Evolutionary conservation across 164 flowering plant genomes (phyloP), one percentile per base, ranked within the genome.

Genomic region (Liriodendron chinense): DNA sequence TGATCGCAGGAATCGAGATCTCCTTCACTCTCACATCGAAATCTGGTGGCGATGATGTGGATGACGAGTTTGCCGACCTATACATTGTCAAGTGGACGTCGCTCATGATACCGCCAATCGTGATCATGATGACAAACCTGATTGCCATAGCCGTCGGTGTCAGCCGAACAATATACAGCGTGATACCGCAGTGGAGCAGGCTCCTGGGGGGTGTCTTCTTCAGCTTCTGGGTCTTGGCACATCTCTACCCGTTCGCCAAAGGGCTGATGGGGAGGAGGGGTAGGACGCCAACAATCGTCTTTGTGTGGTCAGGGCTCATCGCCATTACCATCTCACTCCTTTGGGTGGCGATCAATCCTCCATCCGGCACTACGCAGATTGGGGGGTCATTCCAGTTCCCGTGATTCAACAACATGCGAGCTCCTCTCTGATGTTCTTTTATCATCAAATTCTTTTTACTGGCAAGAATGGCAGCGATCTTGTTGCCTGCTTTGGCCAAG

Each of bases 171-270:
- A 75, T 91, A 1, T 90, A 89, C 83, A 83, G 87, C 49, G 9
- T 86, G 1, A 65, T 73, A 0, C 94, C 94, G 14, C 84, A 85
- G 47, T 92, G 96, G 94, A 87, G 90, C 64, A 86, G 85, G 85
- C 82, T 90, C 28, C 73, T 90, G 0, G 96, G 94, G 1, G 94
- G 96, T 0, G 92, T 86, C 1, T 91, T 91, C 81, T 91, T 92
- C 71, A 89, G 92, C 79, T 87, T 90, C 59, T 92, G 96, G 96
- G 96, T 92, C 48, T 76, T 92, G 82, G 89, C 87, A 21, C 96
- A 92, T 83, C 72, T 89, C 67, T 92, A 90, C 70, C 96, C 96
- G 1, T 92, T 92, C 22, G 96, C 96, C 10, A 92, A 92, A 68
- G 96, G 96, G 13, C 75, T 92, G 79, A 90, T 92, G 92, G 94